Base-by-base conservation (phyloP, 108 stramenopile species). In the Conticribra weissflogii region DNA sequence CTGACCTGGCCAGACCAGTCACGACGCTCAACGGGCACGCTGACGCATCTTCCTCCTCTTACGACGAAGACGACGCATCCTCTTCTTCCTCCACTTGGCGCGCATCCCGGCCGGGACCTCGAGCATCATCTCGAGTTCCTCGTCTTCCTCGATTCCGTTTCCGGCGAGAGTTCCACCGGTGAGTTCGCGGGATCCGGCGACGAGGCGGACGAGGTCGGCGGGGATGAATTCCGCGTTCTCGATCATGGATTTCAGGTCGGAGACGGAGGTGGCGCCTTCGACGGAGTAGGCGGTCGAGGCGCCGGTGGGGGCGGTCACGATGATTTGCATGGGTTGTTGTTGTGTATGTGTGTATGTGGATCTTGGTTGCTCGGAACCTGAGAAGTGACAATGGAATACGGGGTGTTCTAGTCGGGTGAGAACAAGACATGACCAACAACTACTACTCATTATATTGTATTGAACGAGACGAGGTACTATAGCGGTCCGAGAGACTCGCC, bases 41-140 rank as follows among this genome's bases (percentile, higher is more conserved):
- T 92, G 91, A 84, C 94, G 94, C 94, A 95, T 95, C 91, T 95
- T 95, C 53, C 94, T 78, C 63, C 94, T 89, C 91, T 95, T 95
- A 72, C 94, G 86, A 54, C 94, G 88, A 61, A 95, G 90, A 76
- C 94, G 94, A 58, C 94, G 87, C 94, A 95, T 90, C 69, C 89
- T 91, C 94, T 95, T 95, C 88, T 95, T 95, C 46, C 81, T 76
- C 94, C 94, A 95, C 90, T 95, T 95, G 64, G 61, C 66, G 76
- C 94, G 90, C 94, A 91, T 95, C 72, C 94, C 94, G 27, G 83
- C 90, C 27, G 81, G 66, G 59, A 90, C 89, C 41, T 88, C 89
- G 60, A 92, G 73, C 29, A 85, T 41, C 69, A 94, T 82, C 52
- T 81, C 67, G 48, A 94, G 84, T 57, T 72, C 80, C 53, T 94